These are phyloP conservation scores for Cyberlindnera subsufficiens DNA, from an alignment of 805 yeast species.

Conservation along the genomic window DNA sequence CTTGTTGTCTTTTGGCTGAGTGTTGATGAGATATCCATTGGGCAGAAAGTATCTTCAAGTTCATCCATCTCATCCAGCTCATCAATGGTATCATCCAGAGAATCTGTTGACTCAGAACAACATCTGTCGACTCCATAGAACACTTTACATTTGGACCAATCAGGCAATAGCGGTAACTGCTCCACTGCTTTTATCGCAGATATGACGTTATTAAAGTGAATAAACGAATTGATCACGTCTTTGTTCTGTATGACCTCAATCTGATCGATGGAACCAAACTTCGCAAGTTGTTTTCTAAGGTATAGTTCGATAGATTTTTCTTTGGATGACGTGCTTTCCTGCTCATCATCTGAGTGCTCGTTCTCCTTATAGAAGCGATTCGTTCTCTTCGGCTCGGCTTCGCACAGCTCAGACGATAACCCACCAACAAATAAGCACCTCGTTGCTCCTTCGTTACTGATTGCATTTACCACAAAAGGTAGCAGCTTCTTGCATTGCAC, in stretches of 20 bases:
- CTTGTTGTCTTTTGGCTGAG: conserved; percentile 11
- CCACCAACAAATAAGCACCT: conserved; percentile 88
- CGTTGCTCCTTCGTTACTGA: conserved; percentile 84
- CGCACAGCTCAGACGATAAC: conserved; percentile 33
- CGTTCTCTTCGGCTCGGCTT: too few species aligned
- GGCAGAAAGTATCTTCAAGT: too few species aligned
- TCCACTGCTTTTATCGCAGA: conserved; percentile 85
- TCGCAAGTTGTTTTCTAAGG: conserved; percentile 43
- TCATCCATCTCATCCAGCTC: conserved; percentile 11
- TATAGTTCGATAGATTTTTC: conserved; percentile 8
- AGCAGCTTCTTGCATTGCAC: conserved; percentile 25
- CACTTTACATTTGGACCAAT: conserved; percentile 69
- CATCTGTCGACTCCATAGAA: conserved; percentile 92
- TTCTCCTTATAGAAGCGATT: too few species aligned
- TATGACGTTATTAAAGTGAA: conserved; percentile 79
- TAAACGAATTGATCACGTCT: conserved; percentile 63
- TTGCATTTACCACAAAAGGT: conserved; percentile 29
- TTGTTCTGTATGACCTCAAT: conserved; percentile 48
- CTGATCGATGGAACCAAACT: conserved; percentile 59
- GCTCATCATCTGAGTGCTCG: too few species aligned
- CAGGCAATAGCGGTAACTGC: conserved; percentile 58
- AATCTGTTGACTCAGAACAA: conserved; percentile 34
- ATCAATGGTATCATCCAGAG: conserved; percentile 14
- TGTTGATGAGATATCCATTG: not conserved
- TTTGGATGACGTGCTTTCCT: too few species aligned